Conservation (phyloP, 2,329 filamentous ascomycete species). For the Pestalotiopsis fici region DNA sequence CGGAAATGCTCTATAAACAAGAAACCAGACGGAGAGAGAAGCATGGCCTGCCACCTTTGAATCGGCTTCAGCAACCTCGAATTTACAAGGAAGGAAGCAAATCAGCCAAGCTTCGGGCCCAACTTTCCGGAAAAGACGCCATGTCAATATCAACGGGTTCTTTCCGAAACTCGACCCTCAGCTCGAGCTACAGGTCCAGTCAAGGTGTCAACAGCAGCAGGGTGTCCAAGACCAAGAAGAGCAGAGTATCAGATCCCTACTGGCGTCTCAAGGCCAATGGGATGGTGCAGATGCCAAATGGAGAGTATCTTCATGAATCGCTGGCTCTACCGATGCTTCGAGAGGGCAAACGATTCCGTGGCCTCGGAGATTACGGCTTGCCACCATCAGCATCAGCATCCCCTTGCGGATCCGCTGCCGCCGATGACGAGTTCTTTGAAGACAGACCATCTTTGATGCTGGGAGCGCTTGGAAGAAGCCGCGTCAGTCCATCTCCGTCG, state of each 20-base stretch:
- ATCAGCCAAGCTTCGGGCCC: slow-evolving; percentile 28
- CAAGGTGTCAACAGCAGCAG: slow-evolving; percentile 31
- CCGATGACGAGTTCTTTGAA: slow-evolving; percentile 6
- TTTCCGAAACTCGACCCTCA: slow-evolving; percentile 31
- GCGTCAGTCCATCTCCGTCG: slow-evolving; percentile 21
- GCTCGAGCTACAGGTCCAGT: slow-evolving; percentile 34
- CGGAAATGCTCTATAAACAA: slow-evolving; percentile 22
- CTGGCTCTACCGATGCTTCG: slow-evolving; percentile 47
- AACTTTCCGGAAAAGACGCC: slow-evolving; percentile 24
- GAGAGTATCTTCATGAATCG: slow-evolving; percentile 53
- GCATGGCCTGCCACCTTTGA: slow-evolving; percentile 26
- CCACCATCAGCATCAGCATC: slow-evolving; percentile 20
- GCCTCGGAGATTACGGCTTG: slow-evolving; percentile 38
- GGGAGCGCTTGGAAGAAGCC: slow-evolving; percentile 4
- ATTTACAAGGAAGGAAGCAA: slow-evolving; percentile 28
- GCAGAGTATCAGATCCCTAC: slow-evolving; percentile 31
- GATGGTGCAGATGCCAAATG: slow-evolving; percentile 53
- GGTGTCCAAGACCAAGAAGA: slow-evolving; percentile 26
- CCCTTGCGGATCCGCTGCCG: slow-evolving; percentile 16
- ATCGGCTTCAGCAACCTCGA: slow-evolving; percentile 23
- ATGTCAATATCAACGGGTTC: slow-evolving; percentile 30
- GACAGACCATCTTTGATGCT: slow-evolving; percentile 9
- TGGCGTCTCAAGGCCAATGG: slow-evolving; percentile 36
- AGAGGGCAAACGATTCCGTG: slow-evolving; percentile 39
- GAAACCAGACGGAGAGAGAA: slow-evolving; percentile 29